Evolutionary conservation across 139 green algal species (phyloP), one percentile per base, ranked within the genome.

Genomic region (Chlamydomonas asymmetrica): DNA sequence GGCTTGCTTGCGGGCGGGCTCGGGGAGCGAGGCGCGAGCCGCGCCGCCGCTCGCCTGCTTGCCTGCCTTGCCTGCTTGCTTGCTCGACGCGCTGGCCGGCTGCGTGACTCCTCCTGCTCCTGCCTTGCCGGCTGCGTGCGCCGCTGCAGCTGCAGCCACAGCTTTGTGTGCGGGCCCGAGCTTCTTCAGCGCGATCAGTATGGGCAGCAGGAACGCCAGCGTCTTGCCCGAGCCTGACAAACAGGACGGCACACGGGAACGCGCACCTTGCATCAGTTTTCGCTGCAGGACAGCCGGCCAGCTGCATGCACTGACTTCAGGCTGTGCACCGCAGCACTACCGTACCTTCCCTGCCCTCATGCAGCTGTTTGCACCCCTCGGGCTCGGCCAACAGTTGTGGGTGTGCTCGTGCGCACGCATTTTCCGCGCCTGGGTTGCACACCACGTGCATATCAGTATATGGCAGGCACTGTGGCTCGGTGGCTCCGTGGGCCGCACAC

Each of bases 141-240:
- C n/a, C n/a, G n/a, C n/a, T n/a, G n/a, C n/a, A n/a, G n/a, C n/a
- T n/a, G n/a, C n/a, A n/a, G n/a, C n/a, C n/a, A n/a, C n/a, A n/a
- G n/a, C n/a, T n/a, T n/a, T n/a, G n/a, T n/a, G 32, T 50, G 50
- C 25, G 59, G 32, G 27, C 18, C 78, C 74, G 56, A 74, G 31
- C 27, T 45, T 6, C 3, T 40, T 13, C 31, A 93, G 70, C 9
- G 32, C 22, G 6, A 73, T 74, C 39, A 96, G 35, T 34, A 95
- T 80, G 0, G 95, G 95, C 54, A 98, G 72, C 43, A 98, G 76
- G 77, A 98, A 99, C 0, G 93, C 95, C 4, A 99, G 79, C 0
- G 95, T 99, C 86, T 98, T 97, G 43, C 93, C 93, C 5, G 82
- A 91, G 40, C 91, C 91, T 85, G 75, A 38, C n/a, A 25, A 41